Evolutionary conservation across 108 stramenopile species (phyloP).

Genomic region (Pelagomonas calceolata): DNA sequence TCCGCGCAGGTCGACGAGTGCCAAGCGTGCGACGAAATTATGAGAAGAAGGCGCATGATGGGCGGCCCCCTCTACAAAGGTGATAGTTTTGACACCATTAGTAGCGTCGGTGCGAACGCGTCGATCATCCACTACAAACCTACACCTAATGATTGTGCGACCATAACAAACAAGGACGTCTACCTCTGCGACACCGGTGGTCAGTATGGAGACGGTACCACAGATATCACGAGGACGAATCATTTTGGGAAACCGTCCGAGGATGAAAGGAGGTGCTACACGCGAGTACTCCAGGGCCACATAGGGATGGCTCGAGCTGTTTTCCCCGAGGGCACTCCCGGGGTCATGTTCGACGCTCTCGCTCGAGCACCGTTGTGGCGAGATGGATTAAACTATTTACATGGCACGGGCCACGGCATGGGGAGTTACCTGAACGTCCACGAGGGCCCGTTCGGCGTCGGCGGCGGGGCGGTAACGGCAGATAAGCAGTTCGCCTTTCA

Average conservation of each 20-base stretch:
- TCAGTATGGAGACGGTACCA: constrained; percentile 53
- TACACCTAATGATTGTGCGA: constrained; percentile 6
- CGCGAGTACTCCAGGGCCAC: constrained; percentile 49
- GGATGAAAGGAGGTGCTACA: constrained; percentile 26
- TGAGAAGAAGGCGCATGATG: constrained; percentile 13
- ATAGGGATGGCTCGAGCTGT: constrained; percentile 32
- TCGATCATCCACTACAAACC: constrained; percentile 53
- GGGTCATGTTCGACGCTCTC: constrained; percentile 35
- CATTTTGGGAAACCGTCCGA: constrained; percentile 38
- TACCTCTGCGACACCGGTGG: constrained; percentile 38
- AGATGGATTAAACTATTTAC: constrained; percentile 45
- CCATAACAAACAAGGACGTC: constrained; percentile 12
- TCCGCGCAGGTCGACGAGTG: constrained; percentile 27
- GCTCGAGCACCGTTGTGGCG: constrained; percentile 43
- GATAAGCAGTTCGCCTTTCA: background rate
- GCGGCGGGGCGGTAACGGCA: constrained; percentile 9
- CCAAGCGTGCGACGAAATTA: constrained; percentile 27
- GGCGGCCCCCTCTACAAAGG: constrained; percentile 4
- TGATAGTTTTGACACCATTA: constrained; percentile 40
- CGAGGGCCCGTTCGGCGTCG: constrained; percentile 47
- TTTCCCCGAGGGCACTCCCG: constrained; percentile 43
- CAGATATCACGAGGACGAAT: constrained; percentile 51
- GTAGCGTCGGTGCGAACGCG: constrained; percentile 41
- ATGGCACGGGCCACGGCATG: constrained; percentile 59
- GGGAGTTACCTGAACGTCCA: constrained; percentile 55